Evolutionary conservation across 1,284 basidiomycete genomes (phyloP).

Genomic region (Fomitopsis betulina): DNA sequence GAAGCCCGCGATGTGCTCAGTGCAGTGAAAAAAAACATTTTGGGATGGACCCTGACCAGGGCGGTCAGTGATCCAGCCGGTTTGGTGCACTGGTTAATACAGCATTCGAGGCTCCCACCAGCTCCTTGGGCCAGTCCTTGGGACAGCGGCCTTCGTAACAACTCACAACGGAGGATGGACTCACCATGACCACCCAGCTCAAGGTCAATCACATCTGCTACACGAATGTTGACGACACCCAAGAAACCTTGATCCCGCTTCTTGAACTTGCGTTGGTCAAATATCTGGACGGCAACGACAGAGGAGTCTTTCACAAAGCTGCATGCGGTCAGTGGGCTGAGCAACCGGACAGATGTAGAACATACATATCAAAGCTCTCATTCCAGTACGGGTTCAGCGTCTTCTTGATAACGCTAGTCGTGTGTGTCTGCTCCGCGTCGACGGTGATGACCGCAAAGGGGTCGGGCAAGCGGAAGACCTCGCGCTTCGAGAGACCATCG

Average conservation of each 20-base stretch:
- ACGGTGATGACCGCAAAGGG: slow-evolving; percentile 96
- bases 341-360: slow-evolving; percentile 5
- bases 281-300: slow-evolving; percentile 93
- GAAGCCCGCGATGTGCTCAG: no score
- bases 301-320: slow-evolving; percentile 88
- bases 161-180: not conserved
- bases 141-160: slow-evolving; percentile 19
- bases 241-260: slow-evolving; percentile 93
- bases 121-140: not conserved
- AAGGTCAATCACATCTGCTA: slow-evolving; percentile 76
- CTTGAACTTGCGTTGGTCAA: slow-evolving; percentile 97
- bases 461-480: slow-evolving; percentile 90
- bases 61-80: no score
- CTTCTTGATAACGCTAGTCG: slow-evolving; percentile 82
- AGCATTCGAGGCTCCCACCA: not conserved
- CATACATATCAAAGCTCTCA: slow-evolving; percentile 89
- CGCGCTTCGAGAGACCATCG: slow-evolving; percentile 84
- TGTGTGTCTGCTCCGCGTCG: slow-evolving; percentile 93
- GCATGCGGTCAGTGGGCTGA: slow-evolving; percentile 1
- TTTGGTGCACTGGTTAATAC: not conserved
- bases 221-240: slow-evolving; percentile 87
- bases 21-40: no score
- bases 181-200: slow-evolving; percentile 76
- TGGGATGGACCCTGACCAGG: no score
- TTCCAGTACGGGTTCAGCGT: slow-evolving; percentile 92